Evolutionary conservation across 108 stramenopile genomes (phyloP), one percentile per base, ranked within the genome.

Genomic region (Fragilariopsis cylindrus): DNA sequence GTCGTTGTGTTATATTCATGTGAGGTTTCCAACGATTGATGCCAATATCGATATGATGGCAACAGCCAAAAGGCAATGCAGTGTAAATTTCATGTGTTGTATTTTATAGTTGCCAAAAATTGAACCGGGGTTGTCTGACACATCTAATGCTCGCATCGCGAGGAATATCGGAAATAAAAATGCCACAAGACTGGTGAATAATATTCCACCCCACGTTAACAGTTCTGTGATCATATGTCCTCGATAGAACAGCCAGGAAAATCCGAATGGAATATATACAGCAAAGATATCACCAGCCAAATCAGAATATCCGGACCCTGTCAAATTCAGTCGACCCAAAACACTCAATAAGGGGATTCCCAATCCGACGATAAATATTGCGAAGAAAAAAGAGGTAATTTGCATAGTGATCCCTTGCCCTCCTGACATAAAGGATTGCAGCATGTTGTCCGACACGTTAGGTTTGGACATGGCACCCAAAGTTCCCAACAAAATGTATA

Each of bases 281-380:
- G 82, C 81, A 3, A 78, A 48, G 11, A 81, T 7, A 50, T 82
- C 72, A 6, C 64, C 82, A 15, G 46, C 41, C 30, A 7, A 8
- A 30, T 54, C 44, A 18, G 63, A 69, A 39, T 41, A 49, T 9
- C 76, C 71, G 39, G 73, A 70, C 21, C 72, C 67, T 7, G 58
- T 74, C 15, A 84, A 57, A 72, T 81, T 84, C 39, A 80, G 64
- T 19, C 84, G 50, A 9, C 76, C 57, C 68, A 80, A 45, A 9
- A 84, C 80, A 44, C 76, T 74, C 42, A 85, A 86, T 46, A 89
- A 62, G 7, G 88, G 88, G 48, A 84, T 82, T 11, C 83, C 85
- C 40, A 83, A 60, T 13, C 85, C 88, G 65, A 89, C 82, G 63
- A 86, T 89, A 60, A 77, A 64, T 15, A 89, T 72, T 15, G 77